Percentiles rank a stretch among this genome's conserved stretches.
These are phyloP conservation scores for Boletus sensibilis DNA, from an alignment of 768 basidiomycete species.

Conservation along the genomic window DNA sequence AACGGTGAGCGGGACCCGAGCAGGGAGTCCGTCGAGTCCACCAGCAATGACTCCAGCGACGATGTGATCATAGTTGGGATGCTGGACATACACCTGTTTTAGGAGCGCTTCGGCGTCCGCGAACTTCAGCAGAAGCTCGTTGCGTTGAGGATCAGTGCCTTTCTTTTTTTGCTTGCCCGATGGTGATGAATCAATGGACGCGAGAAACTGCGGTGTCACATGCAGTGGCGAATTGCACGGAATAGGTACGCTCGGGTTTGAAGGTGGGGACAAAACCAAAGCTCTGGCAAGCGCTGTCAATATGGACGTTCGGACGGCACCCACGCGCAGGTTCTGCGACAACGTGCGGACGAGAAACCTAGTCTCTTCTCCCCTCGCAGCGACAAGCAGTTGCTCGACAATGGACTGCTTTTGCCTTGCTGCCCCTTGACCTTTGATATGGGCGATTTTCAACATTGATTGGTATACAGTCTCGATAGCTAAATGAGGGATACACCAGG, in stretches of 20 bases:
- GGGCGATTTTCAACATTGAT: constrained; percentile 63
- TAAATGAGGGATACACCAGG: too few species aligned
- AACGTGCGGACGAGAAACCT: constrained; percentile 78
- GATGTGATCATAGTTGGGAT: constrained; percentile 76
- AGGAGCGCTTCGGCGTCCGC: constrained; percentile 60
- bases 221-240: constrained; percentile 28
- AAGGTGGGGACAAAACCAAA: constrained; percentile 57
- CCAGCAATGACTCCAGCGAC: constrained; percentile 54
- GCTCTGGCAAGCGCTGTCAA: constrained; percentile 79
- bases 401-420: constrained; percentile 73
- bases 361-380: constrained; percentile 85
- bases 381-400: constrained; percentile 78
- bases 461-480: constrained; percentile 68
- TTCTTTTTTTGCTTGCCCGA: constrained; percentile 35
- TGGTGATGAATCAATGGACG: constrained; percentile 16
- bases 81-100: constrained; percentile 71
- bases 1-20: constrained; percentile 63
- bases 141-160: constrained; percentile 28
- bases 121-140: constrained; percentile 44
- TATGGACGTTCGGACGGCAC: constrained; percentile 82
- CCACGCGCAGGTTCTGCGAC: constrained; percentile 76
- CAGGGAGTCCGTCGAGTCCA: constrained; percentile 59
- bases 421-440: constrained; percentile 72
- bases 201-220: constrained; percentile 22
- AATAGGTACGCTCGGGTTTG: constrained; percentile 21